A percentile compares a stretch with the other conserved stretches of the same genome.
phyloP scores from a whole-genome alignment of 1,284 basidiomycete genomes.

The Cystobasidium sp. region DNA sequence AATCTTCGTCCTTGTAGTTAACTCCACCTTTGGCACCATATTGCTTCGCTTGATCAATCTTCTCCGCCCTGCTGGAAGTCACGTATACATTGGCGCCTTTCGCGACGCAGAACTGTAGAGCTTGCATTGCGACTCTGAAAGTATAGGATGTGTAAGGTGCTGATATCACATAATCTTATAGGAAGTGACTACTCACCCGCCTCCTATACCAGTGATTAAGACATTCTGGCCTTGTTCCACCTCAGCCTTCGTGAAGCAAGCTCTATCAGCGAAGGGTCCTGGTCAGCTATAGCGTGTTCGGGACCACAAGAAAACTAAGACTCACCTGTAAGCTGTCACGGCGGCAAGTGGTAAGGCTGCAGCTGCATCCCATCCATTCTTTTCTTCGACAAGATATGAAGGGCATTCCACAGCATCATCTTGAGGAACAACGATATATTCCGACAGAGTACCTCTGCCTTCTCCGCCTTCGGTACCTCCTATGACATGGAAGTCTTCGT shows the following conservation, averaged over 20 bases:
- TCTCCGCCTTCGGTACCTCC: slow-evolving; percentile 46
- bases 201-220: slow-evolving; percentile 70
- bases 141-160: background rate
- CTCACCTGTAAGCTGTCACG: slow-evolving; percentile 79
- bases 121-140: slow-evolving; percentile 73
- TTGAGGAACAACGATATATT: slow-evolving; percentile 74
- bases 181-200: slow-evolving; percentile 61
- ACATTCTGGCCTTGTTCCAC: slow-evolving; percentile 71
- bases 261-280: slow-evolving; percentile 59
- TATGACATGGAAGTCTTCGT: slow-evolving; percentile 48
- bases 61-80: slow-evolving; percentile 72
- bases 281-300: background rate
- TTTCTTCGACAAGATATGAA: slow-evolving; percentile 66
- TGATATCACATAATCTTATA: background rate
- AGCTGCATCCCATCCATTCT: slow-evolving; percentile 58
- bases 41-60: slow-evolving; percentile 68
- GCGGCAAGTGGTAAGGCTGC: slow-evolving; percentile 77
- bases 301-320: background rate
- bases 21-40: slow-evolving; percentile 80
- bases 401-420: slow-evolving; percentile 72
- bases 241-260: slow-evolving; percentile 70
- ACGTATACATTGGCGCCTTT: slow-evolving; percentile 79
- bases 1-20: slow-evolving; percentile 72
- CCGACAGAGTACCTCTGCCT: slow-evolving; percentile 69
- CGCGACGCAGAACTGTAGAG: slow-evolving; percentile 76